A percentile compares a stretch with the other conserved stretches of the same genome.
These are phyloP conservation scores for Leptographium procerum DNA, from an alignment of 2,329 filamentous ascomycete species.

Conservation along the genomic window DNA sequence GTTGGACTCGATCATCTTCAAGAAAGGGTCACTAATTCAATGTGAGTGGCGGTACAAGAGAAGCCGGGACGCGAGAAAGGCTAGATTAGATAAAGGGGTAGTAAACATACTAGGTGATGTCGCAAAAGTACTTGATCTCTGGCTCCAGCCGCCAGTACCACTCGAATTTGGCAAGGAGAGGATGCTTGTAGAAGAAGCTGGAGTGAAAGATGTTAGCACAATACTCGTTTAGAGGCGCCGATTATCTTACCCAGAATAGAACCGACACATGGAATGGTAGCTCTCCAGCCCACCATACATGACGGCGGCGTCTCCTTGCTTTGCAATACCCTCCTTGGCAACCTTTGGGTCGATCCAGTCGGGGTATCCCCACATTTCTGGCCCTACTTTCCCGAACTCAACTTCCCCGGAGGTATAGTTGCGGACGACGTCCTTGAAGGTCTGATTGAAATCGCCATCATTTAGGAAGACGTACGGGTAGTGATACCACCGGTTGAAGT, in stretches of 20 bases:
- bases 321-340: constrained; percentile 88
- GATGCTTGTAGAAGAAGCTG: constrained; percentile 94
- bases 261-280: constrained; percentile 98
- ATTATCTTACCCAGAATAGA: constrained; percentile 77
- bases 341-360: constrained; percentile 94
- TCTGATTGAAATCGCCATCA: constrained; percentile 91
- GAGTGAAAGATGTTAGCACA: not conserved
- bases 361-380: constrained; percentile 89
- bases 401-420: constrained; percentile 84
- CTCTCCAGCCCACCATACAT: constrained; percentile 99
- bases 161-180: constrained; percentile 88
- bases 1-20: constrained; percentile 85
- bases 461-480: constrained; percentile 99
- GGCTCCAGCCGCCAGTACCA: constrained; percentile 99
- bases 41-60: not conserved
- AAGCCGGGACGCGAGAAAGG: not conserved
- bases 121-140: constrained; percentile 99
- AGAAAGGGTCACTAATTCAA: constrained; percentile 68
- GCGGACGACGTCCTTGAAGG: constrained; percentile 75
- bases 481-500: constrained; percentile 98
- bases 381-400: constrained; percentile 88
- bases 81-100: not conserved
- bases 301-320: constrained; percentile 92
- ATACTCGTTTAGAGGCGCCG: no score
- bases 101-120: constrained; percentile 84